Evolutionary conservation across 139 green algal genomes (phyloP).

Genomic region (Tetraselmis chui): DNA sequence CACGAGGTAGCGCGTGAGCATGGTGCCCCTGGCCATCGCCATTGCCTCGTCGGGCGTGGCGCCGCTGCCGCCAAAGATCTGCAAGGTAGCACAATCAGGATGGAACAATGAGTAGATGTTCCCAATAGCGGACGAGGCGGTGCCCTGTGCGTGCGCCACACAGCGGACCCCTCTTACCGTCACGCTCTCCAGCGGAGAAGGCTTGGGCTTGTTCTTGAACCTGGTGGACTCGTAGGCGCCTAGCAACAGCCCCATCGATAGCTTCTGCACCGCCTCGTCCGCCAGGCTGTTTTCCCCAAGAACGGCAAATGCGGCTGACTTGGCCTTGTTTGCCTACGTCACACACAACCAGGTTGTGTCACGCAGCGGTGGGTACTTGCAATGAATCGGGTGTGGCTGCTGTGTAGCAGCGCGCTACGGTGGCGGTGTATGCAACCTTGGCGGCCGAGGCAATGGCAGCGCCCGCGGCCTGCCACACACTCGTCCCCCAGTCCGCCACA

Average conservation of each 20-base stretch:
- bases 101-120: too few relatives aligned
- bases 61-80: neutral
- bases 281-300: constrained; percentile 10
- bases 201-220: constrained; percentile 79
- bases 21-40: constrained; percentile 10
- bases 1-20: constrained; percentile 77
- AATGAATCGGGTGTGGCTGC: neutral
- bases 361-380: neutral
- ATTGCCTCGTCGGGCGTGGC: constrained; percentile 7
- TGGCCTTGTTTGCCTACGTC: constrained; percentile 32
- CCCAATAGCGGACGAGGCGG: too few relatives aligned
- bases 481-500: constrained; percentile 42
- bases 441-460: constrained; percentile 33
- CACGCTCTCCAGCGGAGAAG: constrained; percentile 38
- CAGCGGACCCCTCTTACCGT: too few relatives aligned
- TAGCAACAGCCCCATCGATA: constrained; percentile 51
- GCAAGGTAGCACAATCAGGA: too few relatives aligned
- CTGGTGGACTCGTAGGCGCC: constrained; percentile 75
- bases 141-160: too few relatives aligned
- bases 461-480: constrained; percentile 49
- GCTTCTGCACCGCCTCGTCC: constrained; percentile 11
- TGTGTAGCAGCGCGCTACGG: neutral
- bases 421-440: constrained; percentile 46
- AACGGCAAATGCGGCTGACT: constrained; percentile 36
- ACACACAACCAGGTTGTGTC: neutral